Evolutionary conservation across 768 basidiomycete species (phyloP).

Genomic region (Coprinopsis strossmayeri): DNA sequence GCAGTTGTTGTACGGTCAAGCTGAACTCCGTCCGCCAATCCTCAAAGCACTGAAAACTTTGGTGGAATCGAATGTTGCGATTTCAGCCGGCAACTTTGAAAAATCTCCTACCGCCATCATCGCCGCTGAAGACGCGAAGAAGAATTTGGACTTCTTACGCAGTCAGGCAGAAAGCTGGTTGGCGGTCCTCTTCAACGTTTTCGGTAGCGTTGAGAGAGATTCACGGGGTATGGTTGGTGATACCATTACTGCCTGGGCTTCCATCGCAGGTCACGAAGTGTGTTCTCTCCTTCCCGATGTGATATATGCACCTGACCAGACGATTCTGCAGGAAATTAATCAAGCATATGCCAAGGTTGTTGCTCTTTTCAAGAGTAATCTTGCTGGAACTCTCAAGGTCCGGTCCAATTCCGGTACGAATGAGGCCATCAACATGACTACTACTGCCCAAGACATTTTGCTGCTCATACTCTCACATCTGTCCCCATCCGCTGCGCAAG

Average conservation of each 20-base stretch:
- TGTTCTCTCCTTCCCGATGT: slow-evolving; percentile 12
- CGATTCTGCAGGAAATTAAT: slow-evolving; percentile 51
- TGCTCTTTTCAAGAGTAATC: slow-evolving; percentile 59
- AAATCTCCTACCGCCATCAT: slow-evolving; percentile 34
- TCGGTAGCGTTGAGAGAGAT: slow-evolving; percentile 76
- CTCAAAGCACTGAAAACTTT: slow-evolving; percentile 75
- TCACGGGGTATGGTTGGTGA: slow-evolving; percentile 75
- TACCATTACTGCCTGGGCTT: slow-evolving; percentile 82
- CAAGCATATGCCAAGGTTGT: slow-evolving; percentile 78
- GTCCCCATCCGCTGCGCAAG: slow-evolving; percentile 48
- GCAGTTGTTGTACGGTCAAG: slow-evolving; percentile 87
- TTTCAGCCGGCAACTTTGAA: slow-evolving; percentile 21
- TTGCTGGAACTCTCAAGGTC: slow-evolving; percentile 32
- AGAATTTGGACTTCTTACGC: slow-evolving; percentile 67
- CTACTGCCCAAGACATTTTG: slow-evolving; percentile 79
- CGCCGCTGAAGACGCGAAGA: slow-evolving; percentile 50
- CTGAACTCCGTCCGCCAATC: slow-evolving; percentile 74
- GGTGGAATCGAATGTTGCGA: slow-evolving; percentile 69
- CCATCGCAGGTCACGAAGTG: slow-evolving; percentile 70
- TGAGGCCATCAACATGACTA: slow-evolving; percentile 38
- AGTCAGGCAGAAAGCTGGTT: slow-evolving; percentile 89
- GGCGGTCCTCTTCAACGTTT: slow-evolving; percentile 95
- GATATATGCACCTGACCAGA: neutral
- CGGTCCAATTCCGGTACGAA: slow-evolving; percentile 23
- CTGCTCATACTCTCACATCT: slow-evolving; percentile 77